These are phyloP conservation scores for Didymella segeticola DNA, from an alignment of 2,329 filamentous ascomycete species.

Conservation along the genomic window DNA sequence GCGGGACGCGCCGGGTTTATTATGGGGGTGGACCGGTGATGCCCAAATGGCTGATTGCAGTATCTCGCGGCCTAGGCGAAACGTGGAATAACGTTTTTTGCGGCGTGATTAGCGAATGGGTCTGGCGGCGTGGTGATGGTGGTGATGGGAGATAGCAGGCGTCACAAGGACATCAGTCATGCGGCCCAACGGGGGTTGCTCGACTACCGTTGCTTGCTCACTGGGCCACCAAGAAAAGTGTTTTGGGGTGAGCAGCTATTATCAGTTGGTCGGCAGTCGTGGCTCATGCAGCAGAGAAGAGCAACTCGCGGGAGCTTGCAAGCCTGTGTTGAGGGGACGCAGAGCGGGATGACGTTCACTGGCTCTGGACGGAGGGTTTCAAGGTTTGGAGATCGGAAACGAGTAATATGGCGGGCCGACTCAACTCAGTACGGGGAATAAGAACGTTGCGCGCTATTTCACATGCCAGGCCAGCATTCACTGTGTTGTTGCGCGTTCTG, in stretches of 20 bases:
- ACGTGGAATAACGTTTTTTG: constrained; percentile 24
- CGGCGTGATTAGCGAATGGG: constrained; percentile 22
- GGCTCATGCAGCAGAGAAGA: constrained; percentile 11
- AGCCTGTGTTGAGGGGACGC: constrained; percentile 10
- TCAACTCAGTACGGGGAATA: constrained; percentile 11
- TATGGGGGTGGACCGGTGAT: constrained; percentile 21
- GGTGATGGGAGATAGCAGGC: constrained; percentile 36
- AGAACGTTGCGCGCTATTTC: constrained; percentile 11
- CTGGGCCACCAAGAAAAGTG: neutral
- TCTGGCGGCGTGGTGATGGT: constrained; percentile 11
- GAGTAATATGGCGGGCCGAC: constrained; percentile 14
- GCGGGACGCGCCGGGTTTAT: constrained; percentile 28
- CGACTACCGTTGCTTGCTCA: constrained; percentile 12
- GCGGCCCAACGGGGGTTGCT: constrained; percentile 25
- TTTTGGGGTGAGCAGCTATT: constrained; percentile 10
- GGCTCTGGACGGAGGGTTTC: constrained; percentile 9
- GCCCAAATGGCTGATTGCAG: constrained; percentile 22
- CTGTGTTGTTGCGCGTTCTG: constrained; percentile 11
- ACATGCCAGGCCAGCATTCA: constrained; percentile 14
- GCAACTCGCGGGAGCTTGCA: constrained; percentile 2
- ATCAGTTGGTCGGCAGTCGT: constrained; percentile 23
- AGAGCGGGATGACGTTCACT: constrained; percentile 21
- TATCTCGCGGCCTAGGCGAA: constrained; percentile 18
- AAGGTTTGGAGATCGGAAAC: constrained; percentile 16
- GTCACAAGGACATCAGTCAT: constrained; percentile 50